Evolutionary conservation across 1,284 basidiomycete genomes (phyloP).

Genomic region (Pterula multifida): DNA sequence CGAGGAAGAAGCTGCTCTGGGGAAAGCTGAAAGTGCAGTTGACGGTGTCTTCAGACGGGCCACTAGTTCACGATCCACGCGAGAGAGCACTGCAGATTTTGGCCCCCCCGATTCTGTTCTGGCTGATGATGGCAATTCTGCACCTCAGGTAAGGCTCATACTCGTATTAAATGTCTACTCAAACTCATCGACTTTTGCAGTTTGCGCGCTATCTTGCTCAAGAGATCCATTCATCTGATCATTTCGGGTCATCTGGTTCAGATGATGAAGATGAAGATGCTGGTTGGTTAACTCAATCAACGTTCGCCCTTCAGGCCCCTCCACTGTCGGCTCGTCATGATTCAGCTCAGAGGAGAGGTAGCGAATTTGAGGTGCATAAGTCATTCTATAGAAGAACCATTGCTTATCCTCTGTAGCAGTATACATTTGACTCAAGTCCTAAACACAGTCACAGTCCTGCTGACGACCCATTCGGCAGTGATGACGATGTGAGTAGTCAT

Average conservation of each 20-base stretch:
- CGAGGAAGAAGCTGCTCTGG: constrained; percentile 41
- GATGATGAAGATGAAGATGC: constrained; percentile 59
- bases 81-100: constrained; percentile 56
- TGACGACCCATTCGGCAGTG: constrained; percentile 42
- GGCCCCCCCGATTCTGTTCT: constrained; percentile 35
- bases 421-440: no score
- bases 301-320: constrained; percentile 48
- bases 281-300: constrained; percentile 67
- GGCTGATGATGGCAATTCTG: constrained; percentile 28
- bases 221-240: constrained; percentile 54
- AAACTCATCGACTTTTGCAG: constrained; percentile 21
- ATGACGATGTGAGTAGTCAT: constrained; percentile 34
- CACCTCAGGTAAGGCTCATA: constrained; percentile 36
- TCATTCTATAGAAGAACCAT: constrained; percentile 11
- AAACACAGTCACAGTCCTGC: constrained; percentile 15
- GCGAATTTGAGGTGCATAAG: constrained; percentile 46
- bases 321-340: constrained; percentile 41
- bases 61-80: constrained; percentile 24
- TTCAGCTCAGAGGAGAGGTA: constrained; percentile 29
- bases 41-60: constrained; percentile 49
- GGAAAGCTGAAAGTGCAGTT: constrained; percentile 13
- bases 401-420: no score
- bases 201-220: constrained; percentile 66
- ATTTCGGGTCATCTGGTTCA: constrained; percentile 33
- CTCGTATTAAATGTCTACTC: not conserved